Base-by-base conservation (phyloP, 2,329 filamentous ascomycete genomes). In the Pseudopithomyces chartarum region DNA sequence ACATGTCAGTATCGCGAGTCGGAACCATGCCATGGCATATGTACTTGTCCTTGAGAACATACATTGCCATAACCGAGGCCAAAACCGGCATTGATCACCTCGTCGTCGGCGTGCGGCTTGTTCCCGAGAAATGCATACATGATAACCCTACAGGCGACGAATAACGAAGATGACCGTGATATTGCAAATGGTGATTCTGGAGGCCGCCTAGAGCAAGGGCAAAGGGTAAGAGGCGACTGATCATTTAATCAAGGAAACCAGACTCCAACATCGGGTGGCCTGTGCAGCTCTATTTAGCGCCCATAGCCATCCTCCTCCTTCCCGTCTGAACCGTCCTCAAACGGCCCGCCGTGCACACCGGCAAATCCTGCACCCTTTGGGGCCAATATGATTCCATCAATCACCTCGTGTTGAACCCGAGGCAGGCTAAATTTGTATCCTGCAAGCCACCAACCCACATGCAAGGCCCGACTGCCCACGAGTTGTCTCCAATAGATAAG, bases 1-100 rank as follows among this genome's bases (percentile, higher is more conserved):
- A 34, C 11, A 29, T 36, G 29, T 47, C 32, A 47, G 45, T 47
- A 36, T 47, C 17, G 45, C 32, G 32, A 47, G 32, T 22, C 3
- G 2, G n/a, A 4, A 32, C 19, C 23, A 22, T 15, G 7, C 22
- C 22, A 20, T 36, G 45, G 36, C 45, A 36, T 23, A 36, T 47
- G 19, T 47, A 47, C 45, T 47, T 47, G 45, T 47, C 45, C 32
- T 47, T 47, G 17, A 17, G 45, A 47, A 17, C 45, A 47, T 47
- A 47, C 45, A 49, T 40, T 49, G 46, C 46, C 34, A 19, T 49
- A 49, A n/a, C 46, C 46, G 46, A 49, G 46, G 22, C 46, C 46
- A 22, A 39, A 51, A 19, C 48, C 48, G 17, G 36, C 48, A 33
- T 42, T n/a, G 15, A 42, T 36, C 8, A 51, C 33, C 26, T 40